Evolutionary conservation across 2,329 filamentous ascomycete genomes (phyloP).

Genomic region (Diaporthe longicolla): DNA sequence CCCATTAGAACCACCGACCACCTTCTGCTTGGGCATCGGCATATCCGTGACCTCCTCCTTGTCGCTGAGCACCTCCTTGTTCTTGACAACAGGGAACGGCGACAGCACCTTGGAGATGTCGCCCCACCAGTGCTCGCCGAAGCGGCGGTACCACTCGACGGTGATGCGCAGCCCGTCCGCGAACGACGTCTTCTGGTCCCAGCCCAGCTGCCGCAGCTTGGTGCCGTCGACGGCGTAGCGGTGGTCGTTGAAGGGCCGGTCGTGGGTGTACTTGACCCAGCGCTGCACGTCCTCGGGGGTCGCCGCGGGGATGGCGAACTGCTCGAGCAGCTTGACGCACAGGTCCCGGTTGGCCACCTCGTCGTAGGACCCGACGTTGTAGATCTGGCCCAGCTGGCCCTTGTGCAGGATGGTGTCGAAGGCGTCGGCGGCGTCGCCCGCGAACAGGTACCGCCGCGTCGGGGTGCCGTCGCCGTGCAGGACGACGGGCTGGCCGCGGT

Average conservation of each 20-base stretch:
- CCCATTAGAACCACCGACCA: not conserved
- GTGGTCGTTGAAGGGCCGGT: slow-evolving; percentile 84
- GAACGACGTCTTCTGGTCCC: slow-evolving; percentile 77
- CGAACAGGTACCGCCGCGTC: slow-evolving; percentile 82
- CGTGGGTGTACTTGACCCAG: slow-evolving; percentile 81
- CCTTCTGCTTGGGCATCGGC: slow-evolving; percentile 46
- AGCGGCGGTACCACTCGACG: slow-evolving; percentile 78
- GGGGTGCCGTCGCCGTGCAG: slow-evolving; percentile 84
- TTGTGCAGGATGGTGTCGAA: slow-evolving; percentile 88
- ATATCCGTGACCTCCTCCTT: slow-evolving; percentile 55
- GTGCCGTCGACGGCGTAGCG: slow-evolving; percentile 80
- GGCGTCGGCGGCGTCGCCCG: slow-evolving; percentile 83
- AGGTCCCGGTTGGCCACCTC: slow-evolving; percentile 82
- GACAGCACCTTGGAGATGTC: slow-evolving; percentile 78
- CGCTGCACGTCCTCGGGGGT: slow-evolving; percentile 67
- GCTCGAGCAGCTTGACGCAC: slow-evolving; percentile 73
- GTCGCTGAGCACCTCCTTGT: slow-evolving; percentile 68
- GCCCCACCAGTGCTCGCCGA: slow-evolving; percentile 79
- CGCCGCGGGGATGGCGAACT: slow-evolving; percentile 70
- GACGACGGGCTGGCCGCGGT: slow-evolving; percentile 75
- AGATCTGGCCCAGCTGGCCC: slow-evolving; percentile 80
- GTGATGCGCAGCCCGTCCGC: slow-evolving; percentile 74
- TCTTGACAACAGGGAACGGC: slow-evolving; percentile 74
- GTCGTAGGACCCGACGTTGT: slow-evolving; percentile 85
- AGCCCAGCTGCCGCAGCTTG: slow-evolving; percentile 77